Base-by-base conservation (phyloP, 202 grass and related monocot genomes). In the Musa balbisiana region DNA sequence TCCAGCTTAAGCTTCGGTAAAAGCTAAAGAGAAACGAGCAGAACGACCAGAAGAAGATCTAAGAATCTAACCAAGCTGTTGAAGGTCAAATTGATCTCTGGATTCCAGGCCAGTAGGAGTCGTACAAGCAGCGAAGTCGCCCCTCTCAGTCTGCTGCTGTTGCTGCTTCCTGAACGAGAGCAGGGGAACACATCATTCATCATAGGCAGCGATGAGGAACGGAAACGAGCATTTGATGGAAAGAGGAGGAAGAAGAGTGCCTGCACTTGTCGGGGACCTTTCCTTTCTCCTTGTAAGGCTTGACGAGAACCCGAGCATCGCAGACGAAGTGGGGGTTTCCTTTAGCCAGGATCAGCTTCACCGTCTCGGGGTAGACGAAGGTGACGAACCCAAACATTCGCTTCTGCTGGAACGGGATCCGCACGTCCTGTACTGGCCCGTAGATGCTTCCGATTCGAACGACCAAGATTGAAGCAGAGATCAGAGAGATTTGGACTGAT, bases 401-500 rank as follows among this genome's bases (percentile, higher is more conserved):
- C 86, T 96, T 96, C 83, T 96, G 93, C 80, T 96, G 93, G 83
- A 90, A 96, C 43, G 93, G 93, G 78, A 96, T 96, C 77, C 93
- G 87, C 23, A 96, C 92, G 71, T 96, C 92, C 33, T 43, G 33
- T 43, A 43, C 33, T 8, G 33, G 33, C 33, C 33, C 33, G 67
- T 96, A 96, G 75, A 92, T 96, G 83, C 93, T 94, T 85, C 78
- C 53, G 49, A 64, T 76, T 64, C 72, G 52, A 71, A 49, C 3
- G 10, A 21, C 17, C 12, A 76, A 70, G 43, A 70, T 55, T 69
- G 27, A 51, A 3, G 23, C 22, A 25, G n/a, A 53, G 49, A 49
- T 82, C 8, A 76, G 29, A 13, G 17, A n/a, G 43, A 17, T 9
- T 16, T 22, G 60, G 27, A 59, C 17, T 51, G 54, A 49, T n/a